A percentile compares a stretch with the other conserved stretches of the same genome.
These are phyloP conservation scores for Trichoderma cornu-damae DNA, from an alignment of 2,329 filamentous ascomycete genomes.

Conservation along the genomic window DNA sequence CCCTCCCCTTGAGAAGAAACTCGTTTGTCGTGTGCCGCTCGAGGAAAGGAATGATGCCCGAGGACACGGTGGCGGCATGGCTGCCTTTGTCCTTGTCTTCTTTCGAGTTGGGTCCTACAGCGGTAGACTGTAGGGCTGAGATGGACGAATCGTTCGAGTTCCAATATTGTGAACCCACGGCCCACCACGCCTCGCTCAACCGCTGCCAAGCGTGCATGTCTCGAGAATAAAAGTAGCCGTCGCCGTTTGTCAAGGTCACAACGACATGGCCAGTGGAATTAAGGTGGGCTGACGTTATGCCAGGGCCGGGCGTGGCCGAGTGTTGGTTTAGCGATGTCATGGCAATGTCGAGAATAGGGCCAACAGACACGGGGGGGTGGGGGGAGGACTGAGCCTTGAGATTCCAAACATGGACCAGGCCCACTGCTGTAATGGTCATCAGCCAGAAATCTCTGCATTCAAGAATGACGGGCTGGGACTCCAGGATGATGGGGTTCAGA, in stretches of 20 bases:
- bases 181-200: conserved; percentile 97
- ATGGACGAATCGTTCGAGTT: conserved; percentile 92
- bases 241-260: conserved; percentile 88
- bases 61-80: conserved; percentile 60
- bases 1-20: conserved; percentile 82
- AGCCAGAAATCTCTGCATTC: conserved; percentile 88
- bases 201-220: conserved; percentile 89
- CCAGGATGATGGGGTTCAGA: conserved; percentile 77
- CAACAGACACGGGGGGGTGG: conserved; percentile 84
- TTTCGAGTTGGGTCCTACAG: conserved; percentile 53
- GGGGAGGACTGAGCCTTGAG: conserved; percentile 75
- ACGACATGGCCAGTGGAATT: conserved; percentile 83
- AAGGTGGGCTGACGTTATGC: conserved; percentile 83
- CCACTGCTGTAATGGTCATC: conserved; percentile 80
- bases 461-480: conserved; percentile 89
- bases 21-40: conserved; percentile 95
- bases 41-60: conserved; percentile 86
- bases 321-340: conserved; percentile 73
- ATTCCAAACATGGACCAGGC: conserved; percentile 92
- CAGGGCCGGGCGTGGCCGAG: conserved; percentile 68
- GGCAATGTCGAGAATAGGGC: conserved; percentile 82
- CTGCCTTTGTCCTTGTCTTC: conserved; percentile 44
- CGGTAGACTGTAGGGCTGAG: conserved; percentile 69
- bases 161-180: conserved; percentile 97
- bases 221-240: conserved; percentile 85